Evolutionary conservation across 305 asterid genomes (phyloP), one percentile per base, ranked within the genome.

Genomic region (Fraxinus sp.): DNA sequence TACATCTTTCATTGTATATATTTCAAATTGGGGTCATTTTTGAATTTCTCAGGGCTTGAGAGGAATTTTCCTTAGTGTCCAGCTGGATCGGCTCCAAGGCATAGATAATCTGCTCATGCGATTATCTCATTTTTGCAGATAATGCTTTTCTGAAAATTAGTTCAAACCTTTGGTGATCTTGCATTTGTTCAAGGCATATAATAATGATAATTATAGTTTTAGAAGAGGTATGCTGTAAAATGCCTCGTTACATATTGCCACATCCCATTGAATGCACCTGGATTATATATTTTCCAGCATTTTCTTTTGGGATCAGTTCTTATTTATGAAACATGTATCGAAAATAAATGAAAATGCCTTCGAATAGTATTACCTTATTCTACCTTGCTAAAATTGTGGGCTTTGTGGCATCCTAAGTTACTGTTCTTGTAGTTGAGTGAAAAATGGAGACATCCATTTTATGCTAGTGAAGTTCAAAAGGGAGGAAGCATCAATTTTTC

Each of bases 41-140:
- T 57, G 85, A 80, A 46, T 83, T 85, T 79, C 68, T 57, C 88
- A 87, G 90, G 90, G 84, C 85, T 52, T 83, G 85, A 87, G 77
- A 37, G 4, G 28, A 55, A 52, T 52, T 79, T 43, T 55, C 81
- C 16, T 0, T 4, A 57, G 39, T 74, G 72, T 13, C 24, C 30
- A 2, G 5, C 70, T 68, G 75, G 80, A 64, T 86, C 80, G 9
- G 59, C 77, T 66, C 11, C 14, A 30, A 28, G 78, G 84, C 62
- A 78, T 76, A 74, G 30, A 28, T 46, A 43, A 43, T 43, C 55
- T 43, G 55, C 3, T 37, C 37, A 39, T 11, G 6, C 0, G 49
- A 22, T 22, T 43, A 9, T 35, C 7, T 30, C 68, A 7, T 24
- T 39, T 77, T 39, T 7, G 70, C 83, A n/a, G 83, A 46, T 2